Evolutionary conservation across 2,329 filamentous ascomycete species (phyloP).

Genomic region (Curvularia hawaiiensis): DNA sequence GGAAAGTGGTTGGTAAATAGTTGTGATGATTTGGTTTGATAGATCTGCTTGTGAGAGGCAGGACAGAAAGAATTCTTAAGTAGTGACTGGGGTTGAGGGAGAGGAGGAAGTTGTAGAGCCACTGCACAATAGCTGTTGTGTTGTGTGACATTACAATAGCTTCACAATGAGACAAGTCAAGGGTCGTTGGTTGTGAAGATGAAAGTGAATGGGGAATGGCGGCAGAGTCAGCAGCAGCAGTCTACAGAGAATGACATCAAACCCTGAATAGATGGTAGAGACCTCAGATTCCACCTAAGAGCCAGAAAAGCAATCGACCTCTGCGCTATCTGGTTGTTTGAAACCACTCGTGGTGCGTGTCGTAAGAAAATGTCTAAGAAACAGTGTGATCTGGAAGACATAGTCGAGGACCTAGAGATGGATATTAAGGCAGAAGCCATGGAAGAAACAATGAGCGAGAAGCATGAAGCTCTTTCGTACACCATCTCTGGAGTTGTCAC

Average conservation of each 20-base stretch:
- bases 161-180: slow-evolving; percentile 30
- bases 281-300: too few species aligned
- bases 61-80: slow-evolving; percentile 15
- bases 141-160: slow-evolving; percentile 12
- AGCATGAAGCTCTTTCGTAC: not conserved
- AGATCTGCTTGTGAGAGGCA: slow-evolving; percentile 17
- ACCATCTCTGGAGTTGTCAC: not conserved
- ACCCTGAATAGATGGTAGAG: not conserved
- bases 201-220: slow-evolving; percentile 24
- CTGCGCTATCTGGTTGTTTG: not conserved
- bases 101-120: slow-evolving; percentile 13
- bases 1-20: not conserved
- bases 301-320: too few species aligned
- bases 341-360: not conserved
- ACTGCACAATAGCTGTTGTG: slow-evolving; percentile 19
- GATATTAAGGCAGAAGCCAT: not conserved
- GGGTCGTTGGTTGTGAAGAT: slow-evolving; percentile 20
- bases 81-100: slow-evolving; percentile 6
- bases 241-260: slow-evolving; percentile 15
- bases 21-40: slow-evolving; percentile 14
- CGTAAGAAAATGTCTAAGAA: not conserved
- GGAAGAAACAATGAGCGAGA: not conserved
- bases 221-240: not conserved
- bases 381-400: not conserved
- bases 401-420: not conserved